Conservation (phyloP, 1,284 basidiomycete genomes). For the Ganoderma sinense region DNA sequence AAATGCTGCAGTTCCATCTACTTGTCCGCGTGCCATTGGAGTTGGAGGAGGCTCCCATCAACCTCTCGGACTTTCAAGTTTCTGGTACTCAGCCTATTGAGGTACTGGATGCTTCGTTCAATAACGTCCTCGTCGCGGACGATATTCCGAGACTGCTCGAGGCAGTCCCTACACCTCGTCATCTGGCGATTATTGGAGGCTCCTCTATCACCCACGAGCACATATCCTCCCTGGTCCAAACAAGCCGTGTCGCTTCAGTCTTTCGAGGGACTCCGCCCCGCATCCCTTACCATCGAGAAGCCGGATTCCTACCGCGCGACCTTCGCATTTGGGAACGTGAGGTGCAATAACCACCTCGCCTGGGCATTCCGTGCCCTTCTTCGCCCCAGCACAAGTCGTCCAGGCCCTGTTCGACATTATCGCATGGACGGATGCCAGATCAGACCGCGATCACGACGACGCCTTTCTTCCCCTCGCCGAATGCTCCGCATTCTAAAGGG, state of each 20-base stretch:
- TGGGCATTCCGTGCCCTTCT: conserved; percentile 6
- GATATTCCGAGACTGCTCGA: conserved; percentile 30
- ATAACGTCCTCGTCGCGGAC: conserved; percentile 29
- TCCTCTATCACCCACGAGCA: conserved; percentile 33
- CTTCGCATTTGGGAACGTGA: conserved; percentile 13
- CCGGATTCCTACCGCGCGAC: conserved; percentile 6
- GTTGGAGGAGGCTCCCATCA: conserved; percentile 20
- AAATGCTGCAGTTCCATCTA: conserved; percentile 30
- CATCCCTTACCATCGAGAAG: conserved; percentile 20
- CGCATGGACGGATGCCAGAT: neutral
- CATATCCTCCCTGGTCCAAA: conserved; percentile 31
- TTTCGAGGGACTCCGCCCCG: conserved; percentile 39
- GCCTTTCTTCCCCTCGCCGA: neutral
- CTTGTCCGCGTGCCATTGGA: conserved; percentile 28
- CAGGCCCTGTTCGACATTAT: conserved; percentile 6
- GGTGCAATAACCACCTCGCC: too few species aligned
- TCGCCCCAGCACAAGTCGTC: conserved; percentile 15
- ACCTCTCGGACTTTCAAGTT: conserved; percentile 36
- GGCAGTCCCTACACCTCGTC: conserved; percentile 30
- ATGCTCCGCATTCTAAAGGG: conserved; percentile 3
- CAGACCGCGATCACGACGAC: neutral
- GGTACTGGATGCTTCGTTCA: conserved; percentile 39
- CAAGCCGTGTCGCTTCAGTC: conserved; percentile 34
- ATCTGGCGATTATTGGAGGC: conserved; percentile 39
- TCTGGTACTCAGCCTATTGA: conserved; percentile 30